These are phyloP conservation scores for Dictyostelium firmibasis DNA, from an alignment of 78 protist species.

Conservation along the genomic window DNA sequence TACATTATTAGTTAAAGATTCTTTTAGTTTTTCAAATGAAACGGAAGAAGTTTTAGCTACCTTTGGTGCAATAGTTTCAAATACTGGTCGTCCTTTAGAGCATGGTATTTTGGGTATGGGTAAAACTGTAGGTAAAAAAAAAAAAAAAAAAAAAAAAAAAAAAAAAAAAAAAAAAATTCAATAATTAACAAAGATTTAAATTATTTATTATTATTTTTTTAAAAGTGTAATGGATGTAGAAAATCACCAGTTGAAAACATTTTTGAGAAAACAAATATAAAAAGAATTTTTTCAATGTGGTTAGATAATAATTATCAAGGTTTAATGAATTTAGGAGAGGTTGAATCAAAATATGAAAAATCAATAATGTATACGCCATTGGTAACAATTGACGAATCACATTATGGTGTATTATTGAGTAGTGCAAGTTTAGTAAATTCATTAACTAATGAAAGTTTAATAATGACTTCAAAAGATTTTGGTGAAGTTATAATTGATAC, in stretches of 20 bases:
- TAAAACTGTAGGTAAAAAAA: constrained; percentile 37
- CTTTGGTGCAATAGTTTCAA: constrained; percentile 50
- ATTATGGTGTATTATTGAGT: constrained; percentile 34
- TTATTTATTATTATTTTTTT: background rate
- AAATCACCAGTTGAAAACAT: constrained; percentile 44
- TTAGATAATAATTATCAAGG: constrained; percentile 47
- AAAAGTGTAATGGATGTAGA: constrained; percentile 27
- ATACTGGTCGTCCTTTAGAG: background rate
- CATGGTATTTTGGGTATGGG: constrained; percentile 75
- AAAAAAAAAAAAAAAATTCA: background rate
- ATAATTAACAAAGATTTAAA: too few species aligned
- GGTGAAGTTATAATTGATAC: constrained; percentile 57
- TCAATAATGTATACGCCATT: constrained; percentile 39
- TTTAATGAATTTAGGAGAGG: constrained; percentile 32
- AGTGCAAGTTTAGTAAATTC: background rate
- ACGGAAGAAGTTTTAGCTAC: background rate
- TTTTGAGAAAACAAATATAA: constrained; percentile 11
- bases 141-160: background rate
- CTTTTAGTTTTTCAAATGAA: constrained; percentile 19
- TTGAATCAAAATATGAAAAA: constrained; percentile 3
- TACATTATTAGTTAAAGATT: constrained; percentile 35
- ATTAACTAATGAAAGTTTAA: background rate
- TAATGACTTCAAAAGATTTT: constrained; percentile 36
- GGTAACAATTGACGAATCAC: constrained; percentile 29
- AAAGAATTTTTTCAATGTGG: constrained; percentile 59